Evolutionary conservation across 352 stramenopile species (phyloP), one percentile per base, ranked within the genome.

Genomic region (Aphanomyces invadans): DNA sequence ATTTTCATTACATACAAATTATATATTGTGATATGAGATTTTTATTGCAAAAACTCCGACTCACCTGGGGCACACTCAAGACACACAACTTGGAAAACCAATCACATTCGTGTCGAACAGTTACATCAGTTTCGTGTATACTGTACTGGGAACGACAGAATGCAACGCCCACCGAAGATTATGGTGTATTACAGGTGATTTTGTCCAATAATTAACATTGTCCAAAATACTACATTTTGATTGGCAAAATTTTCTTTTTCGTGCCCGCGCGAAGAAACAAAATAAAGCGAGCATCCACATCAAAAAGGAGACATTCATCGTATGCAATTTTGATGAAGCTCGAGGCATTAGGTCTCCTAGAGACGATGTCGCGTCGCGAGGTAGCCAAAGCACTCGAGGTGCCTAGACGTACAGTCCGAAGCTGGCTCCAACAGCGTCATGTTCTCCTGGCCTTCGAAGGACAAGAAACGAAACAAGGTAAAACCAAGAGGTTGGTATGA

Each of bases 91-190:
- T n/a, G n/a, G n/a, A n/a, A n/a, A n/a, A n/a, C n/a, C n/a, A n/a
- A n/a, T n/a, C n/a, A n/a, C n/a, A n/a, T n/a, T n/a, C n/a, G n/a
- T n/a, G n/a, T n/a, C n/a, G n/a, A n/a, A n/a, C n/a, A n/a, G n/a
- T n/a, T n/a, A n/a, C n/a, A n/a, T n/a, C n/a, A n/a, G n/a, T n/a
- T n/a, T n/a, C n/a, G n/a, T n/a, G n/a, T n/a, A n/a, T n/a, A n/a
- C n/a, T n/a, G 39, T 54, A 54, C 46, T 29, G 46, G n/a, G 46
- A 54, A 7, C 5, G 46, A 54, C 7, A 19, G 46, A 21, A 54
- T 7, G 46, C n/a, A 29, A 54, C 46, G 46, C 46, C 46, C 46
- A 42, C 25, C 46, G 46, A 54, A 54, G 46, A 54, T 54, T 29
- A 21, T 54, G 7, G 25, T 21, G 46, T 42, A 42, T 42, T 15